Conservation (phyloP, 805 yeast species). For the Metschnikowia bowlesiae region DNA sequence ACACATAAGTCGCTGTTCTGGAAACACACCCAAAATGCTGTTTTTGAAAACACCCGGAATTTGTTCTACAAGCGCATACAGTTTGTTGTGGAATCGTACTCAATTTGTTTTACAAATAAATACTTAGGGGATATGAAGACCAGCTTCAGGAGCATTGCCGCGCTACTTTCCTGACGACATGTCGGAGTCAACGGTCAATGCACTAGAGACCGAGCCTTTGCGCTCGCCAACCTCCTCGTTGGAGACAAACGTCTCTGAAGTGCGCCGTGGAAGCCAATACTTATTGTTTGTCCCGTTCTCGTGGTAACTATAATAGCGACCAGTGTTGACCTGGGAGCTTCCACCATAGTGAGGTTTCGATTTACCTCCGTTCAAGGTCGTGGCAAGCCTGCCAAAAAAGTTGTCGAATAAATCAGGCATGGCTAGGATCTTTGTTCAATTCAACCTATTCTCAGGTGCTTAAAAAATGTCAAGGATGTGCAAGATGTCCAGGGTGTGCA, state of each 20-base stretch:
- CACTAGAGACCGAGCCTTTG: slow-evolving; percentile 1
- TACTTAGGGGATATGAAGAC: neutral
- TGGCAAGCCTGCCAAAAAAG: slow-evolving; percentile 29
- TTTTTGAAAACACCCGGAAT: neutral
- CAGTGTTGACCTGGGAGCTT: slow-evolving; percentile 33
- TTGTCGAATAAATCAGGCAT: slow-evolving; percentile 39
- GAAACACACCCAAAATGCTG: neutral
- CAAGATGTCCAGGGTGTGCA: neutral
- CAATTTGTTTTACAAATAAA: too few species aligned
- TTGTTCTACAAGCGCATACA: neutral
- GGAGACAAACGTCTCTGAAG: neutral
- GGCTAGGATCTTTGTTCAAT: neutral
- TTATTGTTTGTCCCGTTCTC: slow-evolving; percentile 33
- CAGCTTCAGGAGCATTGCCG: neutral
- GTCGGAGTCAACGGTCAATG: neutral
- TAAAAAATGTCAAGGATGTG: neutral
- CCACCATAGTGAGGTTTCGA: slow-evolving; percentile 29
- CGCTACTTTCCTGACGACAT: neutral
- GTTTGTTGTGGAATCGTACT: too few species aligned
- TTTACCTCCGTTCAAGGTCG: slow-evolving; percentile 33
- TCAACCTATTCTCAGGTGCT: too few species aligned
- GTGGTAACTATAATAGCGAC: slow-evolving; percentile 35
- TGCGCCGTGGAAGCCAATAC: slow-evolving; percentile 24
- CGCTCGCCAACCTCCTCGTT: slow-evolving; percentile 1
- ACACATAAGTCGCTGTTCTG: neutral